These are phyloP conservation scores for Stereum hirsutum DNA, from an alignment of 1,284 basidiomycete genomes.

Conservation along the genomic window DNA sequence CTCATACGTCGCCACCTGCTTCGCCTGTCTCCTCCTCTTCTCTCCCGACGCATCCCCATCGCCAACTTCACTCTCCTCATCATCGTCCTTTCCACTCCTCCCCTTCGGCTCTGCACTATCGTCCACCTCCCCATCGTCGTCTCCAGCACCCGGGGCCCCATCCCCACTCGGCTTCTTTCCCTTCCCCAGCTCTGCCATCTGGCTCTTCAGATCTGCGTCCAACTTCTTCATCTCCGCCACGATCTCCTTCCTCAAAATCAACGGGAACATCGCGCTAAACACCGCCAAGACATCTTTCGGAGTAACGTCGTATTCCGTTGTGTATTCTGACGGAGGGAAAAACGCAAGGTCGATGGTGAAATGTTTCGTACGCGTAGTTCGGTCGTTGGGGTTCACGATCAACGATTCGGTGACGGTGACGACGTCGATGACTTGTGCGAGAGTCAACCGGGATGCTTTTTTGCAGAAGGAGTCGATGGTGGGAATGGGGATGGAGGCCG, in stretches of 20 bases:
- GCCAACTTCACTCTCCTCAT: constrained; percentile 22
- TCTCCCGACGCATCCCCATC: constrained; percentile 65
- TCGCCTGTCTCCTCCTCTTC: constrained; percentile 58
- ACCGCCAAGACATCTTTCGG: constrained; percentile 67
- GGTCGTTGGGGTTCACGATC: constrained; percentile 55
- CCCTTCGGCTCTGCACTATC: too few species aligned
- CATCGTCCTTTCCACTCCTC: constrained; percentile 35
- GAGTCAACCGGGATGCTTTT: constrained; percentile 76
- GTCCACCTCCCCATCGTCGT: constrained; percentile 51
- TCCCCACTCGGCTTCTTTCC: constrained; percentile 49
- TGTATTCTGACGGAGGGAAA: constrained; percentile 84
- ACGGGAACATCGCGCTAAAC: constrained; percentile 74
- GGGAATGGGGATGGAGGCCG: constrained; percentile 38
- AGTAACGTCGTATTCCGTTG: constrained; percentile 77
- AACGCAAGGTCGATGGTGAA: constrained; percentile 83
- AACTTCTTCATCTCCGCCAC: constrained; percentile 81
- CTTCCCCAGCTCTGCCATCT: constrained; percentile 78
- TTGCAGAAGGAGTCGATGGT: constrained; percentile 84
- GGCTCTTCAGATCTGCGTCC: constrained; percentile 73
- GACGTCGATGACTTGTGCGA: constrained; percentile 86
- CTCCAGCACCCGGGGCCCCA: constrained; percentile 32
- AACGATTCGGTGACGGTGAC: constrained; percentile 81
- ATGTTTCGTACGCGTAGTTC: constrained; percentile 66
- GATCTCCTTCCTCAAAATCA: constrained; percentile 84
- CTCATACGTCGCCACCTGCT: constrained; percentile 70